Conservation (phyloP, 2,329 filamentous ascomycete genomes). For the Tolypocladium amazonense region DNA sequence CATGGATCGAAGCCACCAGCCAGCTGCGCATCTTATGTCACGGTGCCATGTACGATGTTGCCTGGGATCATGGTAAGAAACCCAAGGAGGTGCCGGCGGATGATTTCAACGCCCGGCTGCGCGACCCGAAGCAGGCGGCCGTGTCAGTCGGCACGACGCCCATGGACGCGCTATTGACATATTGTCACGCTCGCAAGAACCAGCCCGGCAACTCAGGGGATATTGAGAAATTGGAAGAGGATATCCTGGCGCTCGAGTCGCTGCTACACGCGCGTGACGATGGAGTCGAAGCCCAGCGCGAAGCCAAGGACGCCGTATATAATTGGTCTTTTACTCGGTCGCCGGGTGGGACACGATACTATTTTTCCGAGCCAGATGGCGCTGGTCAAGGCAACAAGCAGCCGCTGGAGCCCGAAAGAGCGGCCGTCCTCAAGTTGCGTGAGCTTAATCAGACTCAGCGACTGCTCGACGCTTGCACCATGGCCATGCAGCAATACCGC, state of each 20-base stretch:
- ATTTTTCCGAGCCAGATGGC: slow-evolving; percentile 3
- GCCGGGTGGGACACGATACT: slow-evolving; percentile 15
- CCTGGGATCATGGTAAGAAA: slow-evolving; percentile 18
- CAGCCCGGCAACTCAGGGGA: not conserved
- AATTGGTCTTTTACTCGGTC: slow-evolving; percentile 17
- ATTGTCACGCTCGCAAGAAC: slow-evolving; percentile 17
- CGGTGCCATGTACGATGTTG: slow-evolving; percentile 25
- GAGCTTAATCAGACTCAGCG: slow-evolving; percentile 13
- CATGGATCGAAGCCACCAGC: not conserved
- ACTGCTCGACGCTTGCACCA: slow-evolving; percentile 10
- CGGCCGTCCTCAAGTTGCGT: slow-evolving; percentile 1
- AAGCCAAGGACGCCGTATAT: slow-evolving; percentile 18
- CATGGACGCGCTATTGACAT: slow-evolving; percentile 26
- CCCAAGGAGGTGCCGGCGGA: slow-evolving; percentile 22
- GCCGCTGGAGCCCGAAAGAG: too few relatives aligned
- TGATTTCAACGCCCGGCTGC: slow-evolving; percentile 7
- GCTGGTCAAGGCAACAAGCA: too few relatives aligned
- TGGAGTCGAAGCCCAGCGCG: slow-evolving; percentile 17
- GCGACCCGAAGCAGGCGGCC: slow-evolving; percentile 13
- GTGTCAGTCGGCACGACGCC: slow-evolving; percentile 24
- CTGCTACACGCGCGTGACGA: slow-evolving; percentile 19
- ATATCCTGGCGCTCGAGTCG: slow-evolving; percentile 15
- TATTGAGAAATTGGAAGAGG: slow-evolving; percentile 12
- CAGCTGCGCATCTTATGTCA: slow-evolving; percentile 17
- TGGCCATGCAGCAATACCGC: slow-evolving; percentile 11